These are phyloP conservation scores for Phoma sp. DNA, from an alignment of 2,329 filamentous ascomycete genomes.

Conservation along the genomic window DNA sequence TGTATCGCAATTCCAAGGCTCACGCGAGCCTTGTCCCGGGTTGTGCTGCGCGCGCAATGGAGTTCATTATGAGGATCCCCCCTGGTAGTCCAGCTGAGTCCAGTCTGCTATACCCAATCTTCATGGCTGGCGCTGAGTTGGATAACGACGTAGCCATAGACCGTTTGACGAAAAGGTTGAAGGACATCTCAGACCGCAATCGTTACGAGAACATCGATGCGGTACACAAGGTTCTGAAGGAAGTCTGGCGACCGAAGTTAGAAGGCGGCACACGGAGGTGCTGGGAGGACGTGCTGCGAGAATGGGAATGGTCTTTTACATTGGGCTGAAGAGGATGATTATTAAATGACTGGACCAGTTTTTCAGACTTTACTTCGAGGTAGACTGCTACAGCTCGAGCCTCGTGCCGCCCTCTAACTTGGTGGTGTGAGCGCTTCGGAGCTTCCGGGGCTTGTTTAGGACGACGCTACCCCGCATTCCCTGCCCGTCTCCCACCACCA, in stretches of 20 bases:
- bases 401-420: no score
- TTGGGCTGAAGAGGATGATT: conserved; percentile 27
- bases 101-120: conserved; percentile 45
- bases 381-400: neutral
- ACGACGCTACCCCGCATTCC: conserved; percentile 8
- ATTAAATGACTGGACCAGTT: neutral
- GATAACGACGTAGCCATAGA: conserved; percentile 37
- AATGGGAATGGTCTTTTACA: conserved; percentile 46
- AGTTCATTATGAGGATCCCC: conserved; percentile 44
- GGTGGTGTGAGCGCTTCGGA: neutral
- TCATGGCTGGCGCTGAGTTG: conserved; percentile 44
- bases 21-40: conserved; percentile 34
- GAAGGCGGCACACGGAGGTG: conserved; percentile 37
- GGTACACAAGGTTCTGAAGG: conserved; percentile 44
- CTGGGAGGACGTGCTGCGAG: conserved; percentile 45
- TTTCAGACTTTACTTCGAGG: no score
- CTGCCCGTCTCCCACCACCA: neutral
- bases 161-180: conserved; percentile 37
- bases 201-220: conserved; percentile 43
- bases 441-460: neutral
- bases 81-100: conserved; percentile 44
- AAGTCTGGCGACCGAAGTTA: conserved; percentile 42
- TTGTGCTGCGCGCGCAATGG: conserved; percentile 42
- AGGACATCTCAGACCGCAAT: conserved; percentile 42
- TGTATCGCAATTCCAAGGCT: conserved; percentile 39